Base-by-base conservation (phyloP, 192 early-diverging fungal species). In the Linnemannia schmuckeri region DNA sequence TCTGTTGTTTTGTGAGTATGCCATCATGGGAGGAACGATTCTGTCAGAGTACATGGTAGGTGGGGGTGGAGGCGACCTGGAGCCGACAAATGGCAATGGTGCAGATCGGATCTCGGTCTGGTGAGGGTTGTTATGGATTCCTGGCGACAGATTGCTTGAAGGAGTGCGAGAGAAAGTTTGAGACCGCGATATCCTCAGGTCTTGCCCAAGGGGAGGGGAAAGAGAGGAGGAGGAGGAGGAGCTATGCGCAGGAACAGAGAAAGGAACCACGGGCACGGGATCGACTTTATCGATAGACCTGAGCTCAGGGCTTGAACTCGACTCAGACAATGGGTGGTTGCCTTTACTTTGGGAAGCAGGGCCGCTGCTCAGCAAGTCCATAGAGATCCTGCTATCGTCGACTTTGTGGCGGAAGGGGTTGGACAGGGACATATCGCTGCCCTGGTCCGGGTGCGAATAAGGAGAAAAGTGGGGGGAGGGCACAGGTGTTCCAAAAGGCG, bases 391-490 rank as follows among this genome's bases (percentile, higher is more conserved):
- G 35, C 81, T 27, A 7, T 72, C 41, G 46, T 46, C 27, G 24
- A 74, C 0, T 49, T 46, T 38, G 42, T 72, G 49, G 22, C 79
- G 54, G 68, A 81, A 87, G 18, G 85, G 85, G 41, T 81, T 81
- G 61, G 78, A 69, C 6, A 81, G 40, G 27, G 85, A 81, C 44
- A 44, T 81, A 66, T 81, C 66, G 73, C 82, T 84, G 68, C 78
- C 73, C 22, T 79, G 77, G 27, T 85, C 80, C 42, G 75, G 72
- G 24, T 81, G 75, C 18, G 85, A 75, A 52, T 78, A 87, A 12
- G 85, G 85, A 24, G 79, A 78, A 35, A 81, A 55, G 38, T 70
- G 61, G 18, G 79, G 79, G 3, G 85, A 87, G 4, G 72, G 72
- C 35, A 77, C 35, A 0, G 80, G 76, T 0, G 85, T 74, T 4